Evolutionary conservation across 2,329 filamentous ascomycete genomes (phyloP).

Genomic region (Exophiala alcalophila): DNA sequence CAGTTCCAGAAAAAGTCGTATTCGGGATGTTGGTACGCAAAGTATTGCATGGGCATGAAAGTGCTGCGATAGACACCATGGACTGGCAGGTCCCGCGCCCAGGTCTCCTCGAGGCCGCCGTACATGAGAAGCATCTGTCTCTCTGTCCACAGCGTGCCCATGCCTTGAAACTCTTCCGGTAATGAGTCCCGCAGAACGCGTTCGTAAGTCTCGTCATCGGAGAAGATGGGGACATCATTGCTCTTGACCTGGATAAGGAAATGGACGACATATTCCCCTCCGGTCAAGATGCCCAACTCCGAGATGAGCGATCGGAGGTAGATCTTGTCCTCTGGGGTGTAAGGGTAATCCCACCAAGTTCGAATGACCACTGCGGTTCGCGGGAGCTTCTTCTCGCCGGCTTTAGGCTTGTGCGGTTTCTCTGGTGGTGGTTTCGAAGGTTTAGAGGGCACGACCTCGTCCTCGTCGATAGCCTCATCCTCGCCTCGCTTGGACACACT

Average conservation of each 20-base stretch:
- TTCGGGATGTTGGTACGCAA: slow-evolving; percentile 81
- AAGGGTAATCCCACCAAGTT: slow-evolving; percentile 75
- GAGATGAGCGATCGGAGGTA: slow-evolving; percentile 79
- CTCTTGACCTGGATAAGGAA: slow-evolving; percentile 84
- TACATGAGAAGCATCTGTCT: slow-evolving; percentile 90
- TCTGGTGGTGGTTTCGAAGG: too few relatives aligned
- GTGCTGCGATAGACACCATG: slow-evolving; percentile 91
- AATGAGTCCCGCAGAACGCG: slow-evolving; percentile 66
- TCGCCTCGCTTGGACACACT: slow-evolving; percentile 16
- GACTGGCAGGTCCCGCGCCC: slow-evolving; percentile 68
- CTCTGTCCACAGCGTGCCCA: slow-evolving; percentile 91
- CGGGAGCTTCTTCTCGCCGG: slow-evolving; percentile 34
- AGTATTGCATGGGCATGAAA: slow-evolving; percentile 93
- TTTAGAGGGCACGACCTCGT: slow-evolving; percentile 7
- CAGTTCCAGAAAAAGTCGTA: slow-evolving; percentile 93
- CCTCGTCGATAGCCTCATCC: slow-evolving; percentile 11
- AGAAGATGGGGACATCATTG: slow-evolving; percentile 74
- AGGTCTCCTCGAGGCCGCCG: slow-evolving; percentile 78
- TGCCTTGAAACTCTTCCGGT: slow-evolving; percentile 80
- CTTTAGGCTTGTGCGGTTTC: slow-evolving; percentile 29
- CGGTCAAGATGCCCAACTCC: slow-evolving; percentile 72
- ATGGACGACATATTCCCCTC: slow-evolving; percentile 78
- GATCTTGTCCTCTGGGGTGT: slow-evolving; percentile 72
- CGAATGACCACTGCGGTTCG: slow-evolving; percentile 76
- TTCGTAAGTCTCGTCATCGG: slow-evolving; percentile 70